Percentiles rank a stretch among this genome's conserved stretches.
These are phyloP conservation scores for Saturnispora zaruensis DNA, from an alignment of 805 yeast genomes.

Conservation along the genomic window DNA sequence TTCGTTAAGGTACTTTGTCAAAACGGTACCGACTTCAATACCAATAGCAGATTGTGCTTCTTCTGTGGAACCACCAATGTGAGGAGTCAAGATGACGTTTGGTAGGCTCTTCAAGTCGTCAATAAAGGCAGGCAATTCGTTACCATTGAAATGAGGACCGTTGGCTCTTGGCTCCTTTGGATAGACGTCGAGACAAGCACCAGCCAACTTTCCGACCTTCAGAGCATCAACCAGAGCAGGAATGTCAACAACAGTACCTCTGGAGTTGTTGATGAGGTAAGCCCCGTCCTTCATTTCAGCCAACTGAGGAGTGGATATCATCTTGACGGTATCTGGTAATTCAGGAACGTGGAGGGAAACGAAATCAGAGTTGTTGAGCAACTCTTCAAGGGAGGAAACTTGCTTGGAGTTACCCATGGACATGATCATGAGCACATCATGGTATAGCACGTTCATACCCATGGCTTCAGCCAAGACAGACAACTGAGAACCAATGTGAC, in stretches of 20 bases:
- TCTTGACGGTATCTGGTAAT: conserved; percentile 81
- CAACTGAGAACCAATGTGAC: conserved; percentile 96
- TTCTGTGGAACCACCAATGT: conserved; percentile 98
- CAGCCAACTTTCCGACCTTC: conserved; percentile 90
- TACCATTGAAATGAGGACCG: conserved; percentile 69
- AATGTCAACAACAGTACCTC: conserved; percentile 96
- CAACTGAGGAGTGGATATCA: conserved; percentile 84
- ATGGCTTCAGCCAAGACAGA: conserved; percentile 94
- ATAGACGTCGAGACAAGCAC: conserved; percentile 94
- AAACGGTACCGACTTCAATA: conserved; percentile 81
- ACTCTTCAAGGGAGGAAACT: conserved; percentile 75
- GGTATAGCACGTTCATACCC: conserved; percentile 95
- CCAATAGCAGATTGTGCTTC: conserved; percentile 99
- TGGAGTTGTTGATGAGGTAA: conserved; percentile 88
- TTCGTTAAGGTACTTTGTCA: conserved; percentile 89
- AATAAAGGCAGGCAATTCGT: conserved; percentile 69
- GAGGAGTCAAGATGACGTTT: conserved; percentile 91
- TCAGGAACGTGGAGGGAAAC: conserved; percentile 93
- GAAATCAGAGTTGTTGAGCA: conserved; percentile 75
- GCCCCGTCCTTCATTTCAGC: conserved; percentile 96
- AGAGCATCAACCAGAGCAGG: conserved; percentile 88
- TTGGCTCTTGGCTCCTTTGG: conserved; percentile 97
- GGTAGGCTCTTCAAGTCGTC: conserved; percentile 72
- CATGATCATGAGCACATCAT: conserved; percentile 90
- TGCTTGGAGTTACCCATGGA: conserved; percentile 94